phyloP scores from a whole-genome alignment of 2,329 filamentous ascomycete genomes.

The Endoconidiophora laricicola region DNA sequence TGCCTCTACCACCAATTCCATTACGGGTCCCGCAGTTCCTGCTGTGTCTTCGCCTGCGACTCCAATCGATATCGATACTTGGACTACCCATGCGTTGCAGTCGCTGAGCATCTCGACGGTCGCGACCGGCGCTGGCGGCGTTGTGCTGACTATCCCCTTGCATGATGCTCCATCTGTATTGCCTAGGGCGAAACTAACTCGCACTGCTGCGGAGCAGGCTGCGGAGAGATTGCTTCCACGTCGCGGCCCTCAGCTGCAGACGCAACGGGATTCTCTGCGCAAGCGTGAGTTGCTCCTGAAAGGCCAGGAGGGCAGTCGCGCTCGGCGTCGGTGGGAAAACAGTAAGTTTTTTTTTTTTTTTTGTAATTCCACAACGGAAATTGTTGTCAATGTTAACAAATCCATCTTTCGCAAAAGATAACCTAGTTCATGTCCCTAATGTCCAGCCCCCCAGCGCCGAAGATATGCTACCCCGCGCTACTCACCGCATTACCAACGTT shows the following conservation, averaged over 20 bases:
- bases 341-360: slow-evolving; percentile 35
- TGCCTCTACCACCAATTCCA: background rate
- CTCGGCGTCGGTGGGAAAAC: slow-evolving; percentile 88
- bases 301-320: slow-evolving; percentile 78
- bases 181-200: background rate
- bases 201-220: slow-evolving; percentile 1
- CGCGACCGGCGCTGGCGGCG: slow-evolving; percentile 38
- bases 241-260: slow-evolving; percentile 29
- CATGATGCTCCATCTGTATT: slow-evolving; percentile 32
- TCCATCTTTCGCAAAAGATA: slow-evolving; percentile 38
- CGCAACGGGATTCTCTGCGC: slow-evolving; percentile 35
- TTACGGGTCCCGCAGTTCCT: background rate
- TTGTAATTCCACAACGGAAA: background rate
- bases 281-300: slow-evolving; percentile 63
- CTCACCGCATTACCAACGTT: slow-evolving; percentile 59
- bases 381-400: background rate
- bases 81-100: slow-evolving; percentile 43
- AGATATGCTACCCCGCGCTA: slow-evolving; percentile 73
- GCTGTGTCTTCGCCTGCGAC: background rate
- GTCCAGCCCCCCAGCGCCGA: slow-evolving; percentile 62
- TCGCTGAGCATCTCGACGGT: slow-evolving; percentile 37
- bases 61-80: slow-evolving; percentile 45
- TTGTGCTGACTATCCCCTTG: slow-evolving; percentile 57
- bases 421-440: slow-evolving; percentile 71
- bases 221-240: slow-evolving; percentile 19